Base-by-base conservation (phyloP, 2,329 filamentous ascomycete genomes). In the Chrysosporium keratinophilum region DNA sequence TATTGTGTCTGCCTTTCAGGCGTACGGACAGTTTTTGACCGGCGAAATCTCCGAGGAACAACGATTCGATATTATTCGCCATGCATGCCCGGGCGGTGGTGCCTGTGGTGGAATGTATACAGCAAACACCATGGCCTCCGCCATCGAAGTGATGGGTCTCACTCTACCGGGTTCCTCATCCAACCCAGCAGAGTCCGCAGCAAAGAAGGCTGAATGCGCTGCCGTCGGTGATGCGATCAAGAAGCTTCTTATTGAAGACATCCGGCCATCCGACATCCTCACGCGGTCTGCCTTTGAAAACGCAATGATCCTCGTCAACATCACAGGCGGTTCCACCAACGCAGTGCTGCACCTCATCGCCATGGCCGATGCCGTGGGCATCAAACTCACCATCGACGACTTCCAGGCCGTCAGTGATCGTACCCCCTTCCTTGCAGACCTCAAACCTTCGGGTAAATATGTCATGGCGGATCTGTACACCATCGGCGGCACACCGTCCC, bases 1-100 rank as follows among this genome's bases (percentile, higher is more conserved):
- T 69, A 95, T 98, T 51, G 87, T 98, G 56, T 96, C 89, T 48
- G 93, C 93, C 42, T 98, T 98, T 81, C 93, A 98, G 74, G 86
- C 91, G 4, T 97, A 97, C 67, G 93, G 93, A 23, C 88, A 96
- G 69, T 97, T 90, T 74, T 84, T 98, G 63, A 81, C 87, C 11
- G 91, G 91, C 42, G 82, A 95, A 65, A 95, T 97, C 71, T 85
- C 78, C 60, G 93, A 98, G 73, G 84, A 93, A 65, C 78, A 91
- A 73, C 84, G 93, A 50, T 95, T 89, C 69, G 93, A 97, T 71
- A 91, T 97, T 65, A 95, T 96, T 69, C 82, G 89, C 58, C 78
- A 97, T 67, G 90, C 93, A 42, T 96, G 90, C 70, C 87, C 87
- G 20, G 87, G 88, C 37, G 77, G 82, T 62, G 88, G 88, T 61